A percentile compares a stretch with the other conserved stretches of the same genome.
Evolutionary conservation across 306 rosid genomes (phyloP).

Genomic region (Pachyrhizus erosus): DNA sequence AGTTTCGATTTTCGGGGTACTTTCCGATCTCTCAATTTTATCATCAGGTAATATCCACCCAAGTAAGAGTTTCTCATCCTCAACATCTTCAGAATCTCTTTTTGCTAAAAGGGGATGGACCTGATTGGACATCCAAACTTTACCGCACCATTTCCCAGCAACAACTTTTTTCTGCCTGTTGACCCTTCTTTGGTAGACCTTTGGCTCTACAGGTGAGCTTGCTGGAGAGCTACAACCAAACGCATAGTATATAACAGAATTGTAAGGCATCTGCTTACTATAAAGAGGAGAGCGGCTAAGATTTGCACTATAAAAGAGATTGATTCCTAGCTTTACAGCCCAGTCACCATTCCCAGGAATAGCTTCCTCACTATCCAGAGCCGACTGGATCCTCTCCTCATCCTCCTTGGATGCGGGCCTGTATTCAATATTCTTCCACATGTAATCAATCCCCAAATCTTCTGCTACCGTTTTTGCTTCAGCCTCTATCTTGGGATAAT

Average conservation of each 20-base stretch:
- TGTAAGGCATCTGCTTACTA: conserved; percentile 98
- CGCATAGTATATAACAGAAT: conserved; percentile 87
- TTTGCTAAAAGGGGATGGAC: conserved; percentile 85
- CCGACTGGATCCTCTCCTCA: conserved; percentile 78
- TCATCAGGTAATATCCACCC: conserved; percentile 60
- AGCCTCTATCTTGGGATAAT: conserved; percentile 91
- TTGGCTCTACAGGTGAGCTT: conserved; percentile 60
- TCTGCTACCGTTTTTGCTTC: conserved; percentile 79
- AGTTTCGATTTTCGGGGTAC: conserved; percentile 48
- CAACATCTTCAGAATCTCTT: conserved; percentile 68
- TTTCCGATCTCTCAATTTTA: conserved; percentile 63
- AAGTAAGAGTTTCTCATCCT: conserved; percentile 52
- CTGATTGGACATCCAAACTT: conserved; percentile 98
- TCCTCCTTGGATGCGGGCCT: conserved; percentile 76
- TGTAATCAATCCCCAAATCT: conserved; percentile 68
- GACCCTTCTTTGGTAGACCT: conserved; percentile 74
- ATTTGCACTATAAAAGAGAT: conserved; percentile 95
- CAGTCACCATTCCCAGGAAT: conserved; percentile 91
- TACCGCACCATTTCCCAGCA: conserved; percentile 99
- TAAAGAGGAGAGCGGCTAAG: conserved; percentile 94
- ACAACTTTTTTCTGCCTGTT: conserved; percentile 80
- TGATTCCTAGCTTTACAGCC: conserved; percentile 97
- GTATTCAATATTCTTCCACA: conserved; percentile 69
- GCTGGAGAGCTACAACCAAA: conserved; percentile 81
- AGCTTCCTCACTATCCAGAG: conserved; percentile 93